A percentile compares a stretch with the other conserved stretches of the same genome.
phyloP scores from a whole-genome alignment of 768 basidiomycete species.

The Baorangia bicolor region DNA sequence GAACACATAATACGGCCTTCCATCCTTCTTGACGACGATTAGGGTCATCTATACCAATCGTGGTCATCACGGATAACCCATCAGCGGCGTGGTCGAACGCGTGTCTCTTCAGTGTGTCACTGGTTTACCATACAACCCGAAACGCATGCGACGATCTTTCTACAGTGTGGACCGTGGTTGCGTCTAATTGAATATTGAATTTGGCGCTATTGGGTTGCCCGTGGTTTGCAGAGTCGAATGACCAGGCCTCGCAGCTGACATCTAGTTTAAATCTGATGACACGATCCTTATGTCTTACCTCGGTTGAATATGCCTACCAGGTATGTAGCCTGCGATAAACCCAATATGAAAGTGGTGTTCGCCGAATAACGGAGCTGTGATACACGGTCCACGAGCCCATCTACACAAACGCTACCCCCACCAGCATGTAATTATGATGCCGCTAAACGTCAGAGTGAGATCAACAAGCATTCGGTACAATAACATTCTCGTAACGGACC shows the following conservation, averaged over 20 bases:
- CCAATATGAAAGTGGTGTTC: background rate
- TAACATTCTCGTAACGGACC: background rate
- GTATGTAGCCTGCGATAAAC: background rate
- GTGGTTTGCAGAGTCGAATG: background rate
- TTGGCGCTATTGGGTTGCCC: background rate
- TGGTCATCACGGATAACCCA: slow-evolving; percentile 18
- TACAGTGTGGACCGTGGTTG: background rate
- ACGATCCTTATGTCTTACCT: background rate
- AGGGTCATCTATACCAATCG: slow-evolving; percentile 30
- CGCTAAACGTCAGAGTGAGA: background rate
- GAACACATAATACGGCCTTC: slow-evolving; percentile 11
- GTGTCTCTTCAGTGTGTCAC: slow-evolving; percentile 10
- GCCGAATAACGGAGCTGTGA: background rate
- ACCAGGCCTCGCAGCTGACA: background rate
- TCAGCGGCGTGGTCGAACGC: slow-evolving; percentile 19
- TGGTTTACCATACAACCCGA: background rate
- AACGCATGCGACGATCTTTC: background rate
- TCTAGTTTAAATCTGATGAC: background rate
- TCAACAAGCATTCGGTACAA: no score
- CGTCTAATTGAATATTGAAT: background rate
- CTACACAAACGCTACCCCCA: background rate
- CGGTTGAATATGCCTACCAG: no score
- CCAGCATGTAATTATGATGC: background rate
- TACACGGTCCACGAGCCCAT: background rate
- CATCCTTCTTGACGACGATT: slow-evolving; percentile 1